Evolutionary conservation across 768 basidiomycete genomes (phyloP).

Genomic region (Boletus sensibilis): DNA sequence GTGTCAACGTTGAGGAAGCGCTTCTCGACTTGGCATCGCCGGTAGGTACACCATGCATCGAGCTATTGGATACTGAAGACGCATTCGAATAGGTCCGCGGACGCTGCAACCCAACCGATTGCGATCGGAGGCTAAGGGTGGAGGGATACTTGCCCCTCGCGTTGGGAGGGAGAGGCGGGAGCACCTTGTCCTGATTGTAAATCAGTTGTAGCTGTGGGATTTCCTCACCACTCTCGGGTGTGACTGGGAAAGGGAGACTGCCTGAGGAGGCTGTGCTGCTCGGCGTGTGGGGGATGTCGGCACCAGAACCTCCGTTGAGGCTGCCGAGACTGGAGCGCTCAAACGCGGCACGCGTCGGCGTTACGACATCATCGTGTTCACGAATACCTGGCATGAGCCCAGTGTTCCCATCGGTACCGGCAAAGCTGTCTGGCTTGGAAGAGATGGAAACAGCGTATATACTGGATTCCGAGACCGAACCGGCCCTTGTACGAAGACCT

Average conservation of each 20-base stretch:
- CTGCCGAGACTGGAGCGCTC: conserved; percentile 28
- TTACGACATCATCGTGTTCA: conserved; percentile 30
- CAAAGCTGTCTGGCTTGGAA: conserved; percentile 11
- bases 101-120: conserved; percentile 16
- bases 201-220: conserved; percentile 2
- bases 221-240: conserved; percentile 26
- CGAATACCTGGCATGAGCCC: conserved; percentile 31
- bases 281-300: conserved; percentile 27
- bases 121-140: conserved; percentile 14
- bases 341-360: conserved; percentile 31
- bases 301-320: conserved; percentile 14
- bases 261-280: conserved; percentile 32
- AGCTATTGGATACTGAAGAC: conserved; percentile 25
- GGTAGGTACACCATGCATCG: conserved; percentile 9
- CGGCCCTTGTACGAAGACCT: conserved; percentile 8
- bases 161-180: conserved; percentile 31
- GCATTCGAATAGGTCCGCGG: conserved; percentile 37
- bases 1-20: conserved; percentile 11
- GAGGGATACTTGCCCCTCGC: conserved; percentile 23
- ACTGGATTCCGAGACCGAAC: conserved; percentile 23
- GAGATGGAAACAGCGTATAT: conserved; percentile 12
- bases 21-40: conserved; percentile 8
- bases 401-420: background rate
- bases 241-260: conserved; percentile 32
- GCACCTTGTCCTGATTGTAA: conserved; percentile 30